Base-by-base conservation (phyloP, 78 protist species). In the Dictyostelium brefeldianum region DNA sequence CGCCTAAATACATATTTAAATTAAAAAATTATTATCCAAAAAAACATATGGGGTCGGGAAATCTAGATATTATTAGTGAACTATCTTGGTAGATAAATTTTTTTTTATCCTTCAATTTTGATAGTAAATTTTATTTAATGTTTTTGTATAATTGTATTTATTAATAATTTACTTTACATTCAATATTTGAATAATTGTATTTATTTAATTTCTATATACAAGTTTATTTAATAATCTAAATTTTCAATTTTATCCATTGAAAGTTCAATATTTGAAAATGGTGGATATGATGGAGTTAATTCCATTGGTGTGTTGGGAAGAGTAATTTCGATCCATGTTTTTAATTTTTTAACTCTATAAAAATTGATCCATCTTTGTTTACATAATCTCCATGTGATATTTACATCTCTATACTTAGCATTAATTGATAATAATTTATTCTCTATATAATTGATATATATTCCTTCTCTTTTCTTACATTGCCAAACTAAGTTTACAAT, bases 201-300 rank as follows among this genome's bases (percentile, higher is more conserved):
- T n/a, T 36, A 36, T 36, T 36, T 36, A 3, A 36, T 36, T 36
- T 36, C 1, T 36, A 36, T 36, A 36, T 36, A 36, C 43, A 36
- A 36, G 1, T 36, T 36, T 36, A 36, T 36, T 36, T 36, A 36
- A 36, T 36, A 36, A 36, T 36, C 43, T 36, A 36, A 36, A 36
- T 36, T 36, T 1, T 36, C 43, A 36, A 36, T 36, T 36, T 36
- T 36, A 36, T 36, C 2, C 43, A 25, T 62, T 22, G 70, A 62
- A 62, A 62, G n/a, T 62, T 62, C 43, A 62, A 62, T 62, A 62
- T 62, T 62, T 62, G 70, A 62, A 62, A 62, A 62, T 62, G n/a
- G 70, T 11, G 70, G 70, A 62, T 36, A 62, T 10, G 70, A 62
- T 62, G n/a, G 31, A 25, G 27, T 36, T 2, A 62, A 25, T 25